Evolutionary conservation across 2,329 filamentous ascomycete genomes (phyloP).

Genomic region (Penicillium digitatum): DNA sequence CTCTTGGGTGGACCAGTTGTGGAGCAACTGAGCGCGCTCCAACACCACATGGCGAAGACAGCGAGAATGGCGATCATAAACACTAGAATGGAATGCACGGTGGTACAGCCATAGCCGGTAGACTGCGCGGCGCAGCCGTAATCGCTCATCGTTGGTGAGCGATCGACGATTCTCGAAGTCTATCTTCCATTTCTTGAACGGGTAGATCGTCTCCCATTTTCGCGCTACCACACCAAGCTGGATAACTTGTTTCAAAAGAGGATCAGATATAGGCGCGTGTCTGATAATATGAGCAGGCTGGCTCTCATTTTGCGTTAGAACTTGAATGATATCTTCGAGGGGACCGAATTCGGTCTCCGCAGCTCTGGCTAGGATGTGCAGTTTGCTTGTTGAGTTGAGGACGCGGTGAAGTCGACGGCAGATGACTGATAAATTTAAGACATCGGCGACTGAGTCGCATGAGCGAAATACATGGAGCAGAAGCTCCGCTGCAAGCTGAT

Average conservation of each 20-base stretch:
- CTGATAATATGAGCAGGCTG: conserved; percentile 56
- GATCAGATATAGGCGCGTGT: conserved; percentile 51
- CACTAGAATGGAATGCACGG: conserved; percentile 54
- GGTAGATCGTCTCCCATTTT: conserved; percentile 60
- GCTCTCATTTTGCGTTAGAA: conserved; percentile 58
- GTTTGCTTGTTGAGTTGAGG: conserved; percentile 51
- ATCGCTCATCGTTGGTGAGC: conserved; percentile 49
- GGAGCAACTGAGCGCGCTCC: conserved; percentile 54
- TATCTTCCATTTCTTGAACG: conserved; percentile 59
- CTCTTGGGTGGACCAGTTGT: conserved; percentile 56
- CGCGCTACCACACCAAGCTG: conserved; percentile 53
- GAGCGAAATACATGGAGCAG: conserved; percentile 55
- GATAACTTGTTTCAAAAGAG: conserved; percentile 55
- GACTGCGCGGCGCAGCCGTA: conserved; percentile 52
- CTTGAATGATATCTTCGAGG: conserved; percentile 55
- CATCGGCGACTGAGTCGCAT: conserved; percentile 51
- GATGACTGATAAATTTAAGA: conserved; percentile 52
- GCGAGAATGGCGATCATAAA: conserved; percentile 51
- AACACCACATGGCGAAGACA: conserved; percentile 45
- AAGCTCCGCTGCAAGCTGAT: conserved; percentile 56
- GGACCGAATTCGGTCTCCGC: conserved; percentile 57
- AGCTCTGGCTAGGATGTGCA: conserved; percentile 52
- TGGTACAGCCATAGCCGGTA: conserved; percentile 61
- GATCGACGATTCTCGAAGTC: conserved; percentile 55
- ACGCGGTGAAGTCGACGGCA: conserved; percentile 54